Percentiles rank a stretch among this genome's conserved stretches.
These are phyloP conservation scores for Podospora anserina DNA, from an alignment of 495 filamentous ascomycete genomes.

Conservation along the genomic window DNA sequence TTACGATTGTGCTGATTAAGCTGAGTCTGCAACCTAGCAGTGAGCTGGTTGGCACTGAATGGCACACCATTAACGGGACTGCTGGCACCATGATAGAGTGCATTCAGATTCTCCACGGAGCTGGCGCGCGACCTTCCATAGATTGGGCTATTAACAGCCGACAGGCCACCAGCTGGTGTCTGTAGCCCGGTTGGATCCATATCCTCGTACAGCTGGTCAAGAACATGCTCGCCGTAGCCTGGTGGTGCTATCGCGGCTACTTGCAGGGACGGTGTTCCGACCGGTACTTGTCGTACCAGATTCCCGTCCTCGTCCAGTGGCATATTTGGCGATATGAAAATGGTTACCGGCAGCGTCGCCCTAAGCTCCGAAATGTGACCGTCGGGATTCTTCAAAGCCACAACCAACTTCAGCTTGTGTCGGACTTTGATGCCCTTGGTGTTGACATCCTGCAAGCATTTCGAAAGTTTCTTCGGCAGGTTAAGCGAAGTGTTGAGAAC, in stretches of 20 bases:
- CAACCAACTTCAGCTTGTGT: conserved; percentile 81
- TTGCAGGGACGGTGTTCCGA: conserved; percentile 32
- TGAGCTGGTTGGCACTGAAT: conserved; percentile 58
- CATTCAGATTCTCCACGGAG: conserved; percentile 73
- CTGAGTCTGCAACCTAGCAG: conserved; percentile 57
- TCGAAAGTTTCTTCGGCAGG: conserved; percentile 71
- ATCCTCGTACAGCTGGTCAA: conserved; percentile 87
- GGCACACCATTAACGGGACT: conserved; percentile 15
- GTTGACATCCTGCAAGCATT: conserved; percentile 84
- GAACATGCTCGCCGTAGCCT: conserved; percentile 77
- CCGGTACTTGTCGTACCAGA: conserved; percentile 54
- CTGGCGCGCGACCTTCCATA: conserved; percentile 69
- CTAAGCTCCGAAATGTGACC: conserved; percentile 90
- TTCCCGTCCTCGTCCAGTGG: conserved; percentile 77
- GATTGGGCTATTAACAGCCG: conserved; percentile 73
- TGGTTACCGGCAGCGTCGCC: conserved; percentile 76
- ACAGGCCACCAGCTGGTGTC: conserved; percentile 63
- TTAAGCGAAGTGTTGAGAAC: conserved; percentile 63
- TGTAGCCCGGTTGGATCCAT: conserved; percentile 72
- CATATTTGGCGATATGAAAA: conserved; percentile 92
- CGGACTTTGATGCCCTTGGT: conserved; percentile 77
- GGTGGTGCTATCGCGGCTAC: conserved; percentile 67
- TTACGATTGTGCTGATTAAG: conserved; percentile 44
- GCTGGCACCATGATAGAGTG: conserved; percentile 43
- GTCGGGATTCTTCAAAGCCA: conserved; percentile 89